A percentile compares a stretch with the other conserved stretches of the same genome.
phyloP scores from a whole-genome alignment of 805 yeast species.

The Suhomyces vadensis region DNA sequence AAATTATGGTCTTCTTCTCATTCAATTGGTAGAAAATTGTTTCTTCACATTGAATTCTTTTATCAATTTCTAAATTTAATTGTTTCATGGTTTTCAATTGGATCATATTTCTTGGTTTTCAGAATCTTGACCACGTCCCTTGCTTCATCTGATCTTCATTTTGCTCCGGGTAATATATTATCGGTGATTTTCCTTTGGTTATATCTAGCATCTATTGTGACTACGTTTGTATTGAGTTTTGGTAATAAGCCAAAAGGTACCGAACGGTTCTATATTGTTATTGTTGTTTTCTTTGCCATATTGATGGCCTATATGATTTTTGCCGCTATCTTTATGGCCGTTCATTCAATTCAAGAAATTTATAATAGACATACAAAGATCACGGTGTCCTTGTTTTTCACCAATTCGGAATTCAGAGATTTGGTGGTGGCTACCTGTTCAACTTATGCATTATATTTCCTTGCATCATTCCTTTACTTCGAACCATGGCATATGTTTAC shows the following conservation, averaged over 20 bases:
- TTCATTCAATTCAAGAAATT: conserved; percentile 45
- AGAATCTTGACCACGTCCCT: conserved; percentile 59
- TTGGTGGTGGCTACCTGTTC: conserved; percentile 59
- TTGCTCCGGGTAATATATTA: conserved; percentile 49
- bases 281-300: conserved; percentile 57
- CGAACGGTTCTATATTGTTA: conserved; percentile 51
- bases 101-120: conserved; percentile 63
- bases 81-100: conserved; percentile 64
- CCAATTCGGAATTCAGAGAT: conserved; percentile 46
- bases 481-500: conserved; percentile 70
- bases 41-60: conserved; percentile 54
- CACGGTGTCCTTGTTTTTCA: conserved; percentile 47
- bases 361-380: conserved; percentile 39
- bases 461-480: conserved; percentile 57
- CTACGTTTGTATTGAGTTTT: conserved; percentile 62
- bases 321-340: conserved; percentile 60
- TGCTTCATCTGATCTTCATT: conserved; percentile 34
- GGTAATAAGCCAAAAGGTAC: conserved; percentile 69
- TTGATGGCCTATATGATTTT: conserved; percentile 60
- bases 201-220: conserved; percentile 54
- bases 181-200: conserved; percentile 56
- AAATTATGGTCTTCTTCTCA: conserved; percentile 58
- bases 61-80: conserved; percentile 56
- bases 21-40: conserved; percentile 48
- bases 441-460: conserved; percentile 61